These are phyloP conservation scores for Chalciporus sp. DNA, from an alignment of 1,284 basidiomycete genomes.

Conservation along the genomic window DNA sequence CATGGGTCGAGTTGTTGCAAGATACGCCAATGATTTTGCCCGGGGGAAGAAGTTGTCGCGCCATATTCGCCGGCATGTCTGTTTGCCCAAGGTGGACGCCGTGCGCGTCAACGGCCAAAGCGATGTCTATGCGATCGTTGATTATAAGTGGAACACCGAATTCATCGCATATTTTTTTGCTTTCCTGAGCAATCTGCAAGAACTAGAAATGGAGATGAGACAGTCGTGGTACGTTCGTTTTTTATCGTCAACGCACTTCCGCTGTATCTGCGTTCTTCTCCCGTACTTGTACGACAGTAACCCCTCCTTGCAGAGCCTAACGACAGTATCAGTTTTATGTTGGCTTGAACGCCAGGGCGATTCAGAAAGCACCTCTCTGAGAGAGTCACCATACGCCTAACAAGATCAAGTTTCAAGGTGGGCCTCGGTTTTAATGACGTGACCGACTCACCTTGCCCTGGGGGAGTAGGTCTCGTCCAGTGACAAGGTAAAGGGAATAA, in stretches of 20 bases:
- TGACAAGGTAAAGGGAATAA: constrained; percentile 87
- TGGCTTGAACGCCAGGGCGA: background rate
- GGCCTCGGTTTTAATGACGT: background rate
- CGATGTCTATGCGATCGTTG: constrained; percentile 91
- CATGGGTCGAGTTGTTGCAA: constrained; percentile 72
- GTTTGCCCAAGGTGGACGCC: constrained; percentile 93
- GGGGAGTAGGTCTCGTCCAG: constrained; percentile 79
- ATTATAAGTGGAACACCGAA: constrained; percentile 88
- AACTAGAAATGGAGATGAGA: constrained; percentile 53
- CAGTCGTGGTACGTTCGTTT: background rate
- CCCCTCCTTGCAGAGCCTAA: constrained; percentile 81
- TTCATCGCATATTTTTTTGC: constrained; percentile 76
- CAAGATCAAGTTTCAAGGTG: background rate
- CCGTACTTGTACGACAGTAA: constrained; percentile 87
- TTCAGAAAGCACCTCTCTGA: constrained; percentile 65
- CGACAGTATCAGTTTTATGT: constrained; percentile 3
- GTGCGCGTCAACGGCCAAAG: constrained; percentile 73
- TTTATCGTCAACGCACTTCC: constrained; percentile 53
- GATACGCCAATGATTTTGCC: constrained; percentile 82
- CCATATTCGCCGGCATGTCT: constrained; percentile 79
- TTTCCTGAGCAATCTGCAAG: constrained; percentile 71
- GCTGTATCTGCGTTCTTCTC: constrained; percentile 83
- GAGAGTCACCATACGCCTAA: constrained; percentile 74
- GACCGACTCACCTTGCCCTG: constrained; percentile 63
- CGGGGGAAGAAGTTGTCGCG: constrained; percentile 70